Percentiles rank a stretch among this genome's conserved stretches.
phyloP scores from a whole-genome alignment of 768 basidiomycete genomes.

The Hemileccinum rubropunctum region DNA sequence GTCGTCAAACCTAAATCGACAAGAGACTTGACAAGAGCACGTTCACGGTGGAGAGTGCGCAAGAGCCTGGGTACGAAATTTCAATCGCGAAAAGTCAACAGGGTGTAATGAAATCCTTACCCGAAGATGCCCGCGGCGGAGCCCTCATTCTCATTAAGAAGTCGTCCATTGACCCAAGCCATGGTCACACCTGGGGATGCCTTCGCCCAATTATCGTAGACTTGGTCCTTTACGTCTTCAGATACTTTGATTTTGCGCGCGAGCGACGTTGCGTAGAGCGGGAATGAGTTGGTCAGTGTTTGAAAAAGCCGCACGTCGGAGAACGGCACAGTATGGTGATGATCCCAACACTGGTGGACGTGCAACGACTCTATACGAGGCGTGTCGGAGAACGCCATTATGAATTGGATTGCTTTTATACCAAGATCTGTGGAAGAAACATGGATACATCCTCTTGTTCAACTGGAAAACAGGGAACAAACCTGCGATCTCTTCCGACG shows the following conservation, averaged over 20 bases:
- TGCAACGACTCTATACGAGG: slow-evolving; percentile 36
- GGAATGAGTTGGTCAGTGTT: slow-evolving; percentile 83
- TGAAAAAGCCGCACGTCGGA: slow-evolving; percentile 38
- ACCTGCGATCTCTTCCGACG: slow-evolving; percentile 57
- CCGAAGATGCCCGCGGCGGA: slow-evolving; percentile 54
- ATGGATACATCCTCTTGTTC: neutral
- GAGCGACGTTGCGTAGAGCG: slow-evolving; percentile 74
- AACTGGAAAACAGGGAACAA: slow-evolving; percentile 15
- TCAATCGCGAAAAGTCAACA: slow-evolving; percentile 5
- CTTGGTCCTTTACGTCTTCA: slow-evolving; percentile 49
- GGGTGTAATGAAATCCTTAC: slow-evolving; percentile 30
- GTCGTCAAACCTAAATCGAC: slow-evolving; percentile 60
- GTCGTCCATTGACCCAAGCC: slow-evolving; percentile 81
- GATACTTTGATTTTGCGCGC: slow-evolving; percentile 64
- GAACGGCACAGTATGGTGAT: slow-evolving; percentile 7
- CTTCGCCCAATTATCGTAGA: slow-evolving; percentile 52
- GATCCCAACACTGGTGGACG: slow-evolving; percentile 20
- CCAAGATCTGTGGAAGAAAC: slow-evolving; percentile 51
- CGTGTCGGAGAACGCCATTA: slow-evolving; percentile 56
- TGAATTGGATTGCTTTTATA: slow-evolving; percentile 69
- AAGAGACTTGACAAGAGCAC: slow-evolving; percentile 55
- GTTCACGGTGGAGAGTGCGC: slow-evolving; percentile 71
- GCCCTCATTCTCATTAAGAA: slow-evolving; percentile 58
- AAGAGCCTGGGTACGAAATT: slow-evolving; percentile 47
- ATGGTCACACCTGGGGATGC: slow-evolving; percentile 51